These are phyloP conservation scores for Candida nonsorbophila DNA, from an alignment of 805 yeast species.

Conservation along the genomic window DNA sequence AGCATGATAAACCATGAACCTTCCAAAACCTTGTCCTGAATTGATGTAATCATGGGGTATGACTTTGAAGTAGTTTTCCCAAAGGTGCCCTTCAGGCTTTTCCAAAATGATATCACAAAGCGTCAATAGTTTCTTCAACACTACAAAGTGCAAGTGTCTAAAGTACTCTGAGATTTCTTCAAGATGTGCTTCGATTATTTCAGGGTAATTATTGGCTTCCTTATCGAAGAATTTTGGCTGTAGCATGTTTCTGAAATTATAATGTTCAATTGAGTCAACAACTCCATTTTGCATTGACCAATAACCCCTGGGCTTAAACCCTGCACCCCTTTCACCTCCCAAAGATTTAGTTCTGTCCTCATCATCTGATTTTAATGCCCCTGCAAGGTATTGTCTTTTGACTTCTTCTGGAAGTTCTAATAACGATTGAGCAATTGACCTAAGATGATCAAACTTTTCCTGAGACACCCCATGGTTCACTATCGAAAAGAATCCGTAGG, in stretches of 20 bases:
- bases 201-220: slow-evolving; percentile 17
- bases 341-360: slow-evolving; percentile 20
- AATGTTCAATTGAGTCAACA: slow-evolving; percentile 20
- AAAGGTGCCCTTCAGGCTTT: slow-evolving; percentile 21
- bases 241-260: slow-evolving; percentile 21
- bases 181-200: slow-evolving; percentile 16
- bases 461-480: slow-evolving; percentile 35
- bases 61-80: slow-evolving; percentile 23
- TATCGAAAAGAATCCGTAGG: slow-evolving; percentile 41
- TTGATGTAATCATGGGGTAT: slow-evolving; percentile 15
- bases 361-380: slow-evolving; percentile 25
- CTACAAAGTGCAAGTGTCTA: slow-evolving; percentile 14
- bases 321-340: slow-evolving; percentile 25
- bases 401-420: slow-evolving; percentile 36
- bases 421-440: slow-evolving; percentile 37
- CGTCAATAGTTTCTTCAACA: slow-evolving; percentile 17
- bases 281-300: slow-evolving; percentile 27
- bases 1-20: slow-evolving; percentile 23
- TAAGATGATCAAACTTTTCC: slow-evolving; percentile 26
- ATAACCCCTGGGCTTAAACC: slow-evolving; percentile 24
- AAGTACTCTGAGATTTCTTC: slow-evolving; percentile 18
- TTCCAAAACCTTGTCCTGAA: slow-evolving; percentile 24
- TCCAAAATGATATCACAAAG: slow-evolving; percentile 22
- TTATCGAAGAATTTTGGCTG: slow-evolving; percentile 16
- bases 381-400: slow-evolving; percentile 34